Conservation (phyloP, 1,284 basidiomycete genomes). For the Wolfiporia cocos region DNA sequence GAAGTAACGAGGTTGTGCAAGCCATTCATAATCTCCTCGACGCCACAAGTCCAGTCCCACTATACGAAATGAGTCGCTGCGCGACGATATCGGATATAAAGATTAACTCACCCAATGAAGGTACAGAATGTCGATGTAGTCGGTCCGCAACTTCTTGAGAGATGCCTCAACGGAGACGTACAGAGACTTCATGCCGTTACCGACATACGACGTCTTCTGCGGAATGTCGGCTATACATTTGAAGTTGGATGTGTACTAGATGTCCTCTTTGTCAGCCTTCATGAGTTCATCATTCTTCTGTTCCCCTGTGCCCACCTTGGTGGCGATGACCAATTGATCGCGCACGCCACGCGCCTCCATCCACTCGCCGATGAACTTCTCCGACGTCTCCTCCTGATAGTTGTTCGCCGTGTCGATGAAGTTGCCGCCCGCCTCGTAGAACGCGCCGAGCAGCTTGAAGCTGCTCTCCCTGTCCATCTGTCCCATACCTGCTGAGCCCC, state of each 20-base stretch:
- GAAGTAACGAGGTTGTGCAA: constrained; percentile 37
- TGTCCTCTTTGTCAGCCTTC: too few relatives aligned
- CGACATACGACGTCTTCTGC: constrained; percentile 37
- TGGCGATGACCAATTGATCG: constrained; percentile 38
- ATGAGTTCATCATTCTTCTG: too few relatives aligned
- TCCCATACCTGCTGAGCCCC: constrained; percentile 31
- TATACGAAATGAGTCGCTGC: too few relatives aligned
- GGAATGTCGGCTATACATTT: constrained; percentile 14
- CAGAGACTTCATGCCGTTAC: constrained; percentile 43
- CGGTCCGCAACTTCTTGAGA: constrained; percentile 50
- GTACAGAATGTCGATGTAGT: constrained; percentile 49
- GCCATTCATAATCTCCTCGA: constrained; percentile 46
- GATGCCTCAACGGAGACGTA: constrained; percentile 38
- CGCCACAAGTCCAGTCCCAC: constrained; percentile 37
- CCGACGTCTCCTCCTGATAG: constrained; percentile 26
- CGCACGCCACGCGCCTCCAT: constrained; percentile 31
- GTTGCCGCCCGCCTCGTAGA: constrained; percentile 25
- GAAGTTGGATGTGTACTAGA: constrained; percentile 11
- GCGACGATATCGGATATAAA: too few relatives aligned
- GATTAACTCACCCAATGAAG: too few relatives aligned
- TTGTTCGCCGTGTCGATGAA: too few relatives aligned
- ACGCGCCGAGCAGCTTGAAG: constrained; percentile 28
- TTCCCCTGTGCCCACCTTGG: too few relatives aligned
- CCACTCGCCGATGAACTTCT: constrained; percentile 36
- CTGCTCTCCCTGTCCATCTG: constrained; percentile 29